Conservation (phyloP, 2,329 filamentous ascomycete genomes). For the Diaporthe sp. region DNA sequence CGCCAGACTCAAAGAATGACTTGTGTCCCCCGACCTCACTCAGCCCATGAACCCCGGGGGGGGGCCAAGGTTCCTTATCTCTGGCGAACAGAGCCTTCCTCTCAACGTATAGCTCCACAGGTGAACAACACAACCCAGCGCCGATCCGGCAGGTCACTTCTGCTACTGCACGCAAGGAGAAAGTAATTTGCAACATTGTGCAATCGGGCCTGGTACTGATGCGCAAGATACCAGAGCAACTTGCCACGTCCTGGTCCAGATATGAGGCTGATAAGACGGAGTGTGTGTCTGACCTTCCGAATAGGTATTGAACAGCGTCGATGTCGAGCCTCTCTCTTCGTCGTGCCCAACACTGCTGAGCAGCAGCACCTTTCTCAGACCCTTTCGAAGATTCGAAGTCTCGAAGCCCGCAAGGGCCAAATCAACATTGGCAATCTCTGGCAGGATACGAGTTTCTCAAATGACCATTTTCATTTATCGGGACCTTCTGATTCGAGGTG, state of each 20-base stretch:
- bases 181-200: constrained; percentile 3
- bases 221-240: background rate
- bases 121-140: constrained; percentile 29
- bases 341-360: background rate
- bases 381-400: background rate
- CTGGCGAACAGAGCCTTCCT: constrained; percentile 36
- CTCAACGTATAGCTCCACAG: constrained; percentile 29
- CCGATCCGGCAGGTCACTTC: constrained; percentile 36
- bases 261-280: constrained; percentile 13
- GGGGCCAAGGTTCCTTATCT: constrained; percentile 31
- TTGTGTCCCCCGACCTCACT: background rate
- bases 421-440: background rate
- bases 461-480: constrained; percentile 9
- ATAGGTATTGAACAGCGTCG: background rate
- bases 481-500: constrained; percentile 39
- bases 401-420: background rate
- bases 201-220: constrained; percentile 10
- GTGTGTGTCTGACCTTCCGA: constrained; percentile 4
- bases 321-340: background rate
- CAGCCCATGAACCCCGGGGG: constrained; percentile 21
- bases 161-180: background rate
- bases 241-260: constrained; percentile 17
- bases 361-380: too few relatives aligned
- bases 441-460: background rate
- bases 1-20: constrained; percentile 12